These are phyloP conservation scores for Cadophora malorum DNA, from an alignment of 2,329 filamentous ascomycete genomes.

Conservation along the genomic window DNA sequence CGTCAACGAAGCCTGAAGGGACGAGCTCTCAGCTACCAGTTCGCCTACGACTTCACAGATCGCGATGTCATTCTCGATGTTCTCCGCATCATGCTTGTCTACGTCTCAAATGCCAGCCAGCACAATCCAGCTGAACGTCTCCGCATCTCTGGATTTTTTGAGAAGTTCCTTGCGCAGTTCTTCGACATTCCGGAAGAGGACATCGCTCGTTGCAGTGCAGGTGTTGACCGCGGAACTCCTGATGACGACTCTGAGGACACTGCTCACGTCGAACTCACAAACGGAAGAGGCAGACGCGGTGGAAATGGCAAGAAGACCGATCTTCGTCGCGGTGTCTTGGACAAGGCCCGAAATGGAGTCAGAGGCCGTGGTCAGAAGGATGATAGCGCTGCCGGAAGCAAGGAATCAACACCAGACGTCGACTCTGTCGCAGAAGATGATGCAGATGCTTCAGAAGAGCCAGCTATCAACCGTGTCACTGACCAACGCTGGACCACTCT, in stretches of 20 bases:
- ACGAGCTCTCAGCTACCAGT: constrained; percentile 72
- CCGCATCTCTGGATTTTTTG: constrained; percentile 76
- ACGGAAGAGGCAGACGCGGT: constrained; percentile 68
- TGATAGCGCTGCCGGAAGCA: constrained; percentile 80
- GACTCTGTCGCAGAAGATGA: constrained; percentile 82
- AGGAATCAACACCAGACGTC: constrained; percentile 87
- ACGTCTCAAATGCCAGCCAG: constrained; percentile 71
- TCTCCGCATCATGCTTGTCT: constrained; percentile 67
- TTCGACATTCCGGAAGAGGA: constrained; percentile 77
- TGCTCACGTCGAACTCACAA: constrained; percentile 72
- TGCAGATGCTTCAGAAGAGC: constrained; percentile 64
- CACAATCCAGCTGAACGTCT: constrained; percentile 76
- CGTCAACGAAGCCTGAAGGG: constrained; percentile 70
- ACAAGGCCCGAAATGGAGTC: constrained; percentile 75
- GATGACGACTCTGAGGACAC: constrained; percentile 74
- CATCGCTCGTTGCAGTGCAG: constrained; percentile 69
- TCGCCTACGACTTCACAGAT: constrained; percentile 76
- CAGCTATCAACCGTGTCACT: constrained; percentile 64
- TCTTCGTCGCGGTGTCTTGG: constrained; percentile 84
- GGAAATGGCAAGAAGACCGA: constrained; percentile 76
- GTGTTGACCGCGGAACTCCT: constrained; percentile 72
- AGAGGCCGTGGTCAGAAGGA: constrained; percentile 74
- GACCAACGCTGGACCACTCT: constrained; percentile 70
- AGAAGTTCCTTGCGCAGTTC: constrained; percentile 77
- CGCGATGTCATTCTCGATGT: constrained; percentile 70